A percentile compares a stretch with the other conserved stretches of the same genome.
Evolutionary conservation across 176 grass and related monocot genomes (phyloP).

Genomic region (Puccinellia tenuiflora): DNA sequence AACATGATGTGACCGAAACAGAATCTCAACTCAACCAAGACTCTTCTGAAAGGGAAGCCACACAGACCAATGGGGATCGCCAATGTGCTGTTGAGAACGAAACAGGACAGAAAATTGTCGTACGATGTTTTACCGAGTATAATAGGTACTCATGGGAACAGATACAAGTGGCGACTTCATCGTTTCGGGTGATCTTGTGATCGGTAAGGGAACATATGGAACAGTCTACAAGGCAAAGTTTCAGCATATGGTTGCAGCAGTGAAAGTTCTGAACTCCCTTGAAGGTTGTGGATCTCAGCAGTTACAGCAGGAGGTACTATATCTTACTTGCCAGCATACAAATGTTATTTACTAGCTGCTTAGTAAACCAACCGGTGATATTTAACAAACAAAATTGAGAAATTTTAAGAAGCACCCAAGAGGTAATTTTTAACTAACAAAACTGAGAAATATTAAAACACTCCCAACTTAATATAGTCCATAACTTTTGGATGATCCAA

Average conservation of each 20-base stretch:
- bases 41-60: conserved; percentile 18
- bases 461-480: background rate
- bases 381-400: background rate
- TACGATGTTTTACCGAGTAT: conserved; percentile 14
- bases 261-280: conserved; percentile 77
- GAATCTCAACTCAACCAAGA: conserved; percentile 10
- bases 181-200: conserved; percentile 55
- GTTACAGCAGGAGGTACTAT: conserved; percentile 77
- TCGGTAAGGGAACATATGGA: conserved; percentile 79
- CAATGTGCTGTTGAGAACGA: conserved; percentile 27
- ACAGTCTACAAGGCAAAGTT: conserved; percentile 85
- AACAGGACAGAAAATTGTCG: background rate
- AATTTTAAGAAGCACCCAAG: background rate
- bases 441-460: background rate
- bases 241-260: conserved; percentile 63
- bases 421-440: background rate
- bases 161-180: conserved; percentile 60
- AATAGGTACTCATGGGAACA: conserved; percentile 81
- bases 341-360: background rate
- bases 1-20: conserved; percentile 7
- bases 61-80: background rate
- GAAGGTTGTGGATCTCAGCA: conserved; percentile 59
- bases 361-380: background rate
- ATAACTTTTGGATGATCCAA: background rate
- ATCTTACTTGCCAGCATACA: background rate